Base-by-base conservation (phyloP, 441 rosid species). In the Pelargonium australe region DNA sequence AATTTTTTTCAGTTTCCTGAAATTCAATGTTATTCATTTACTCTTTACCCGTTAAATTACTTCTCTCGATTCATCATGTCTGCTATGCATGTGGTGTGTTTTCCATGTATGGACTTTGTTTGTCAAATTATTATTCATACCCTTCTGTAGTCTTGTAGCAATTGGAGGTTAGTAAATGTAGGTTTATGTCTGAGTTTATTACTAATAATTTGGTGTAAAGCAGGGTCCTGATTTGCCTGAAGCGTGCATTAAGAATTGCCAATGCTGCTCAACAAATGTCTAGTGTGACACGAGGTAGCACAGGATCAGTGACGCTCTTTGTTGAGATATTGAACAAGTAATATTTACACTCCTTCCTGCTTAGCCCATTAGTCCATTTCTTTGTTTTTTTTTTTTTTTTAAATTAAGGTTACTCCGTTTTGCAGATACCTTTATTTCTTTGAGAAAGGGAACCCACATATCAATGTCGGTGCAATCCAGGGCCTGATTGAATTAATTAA, bases 301-400 rank as follows among this genome's bases (percentile, higher is more conserved):
- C 91, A 8, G 97, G 93, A 76, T 86, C 97, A 25, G 91, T 80
- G 23, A 72, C 78, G 0, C 93, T 95, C 72, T 92, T 95, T 80
- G 91, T 95, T 40, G 98, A 95, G 85, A 90, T 95, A 72, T 75
- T 95, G 79, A 95, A 92, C 85, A 95, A 95, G 99, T 92, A 92
- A 71, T 58, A 1, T 5, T 62, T 67, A 53, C 75, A 8, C 53
- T 41, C 70, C 37, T 49, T 7, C 12, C 70, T 51, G 40, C 6
- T 34, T 34, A 34, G 40, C 7, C 40, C 40, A 34, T 31, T 31
- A 3, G 37, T 40, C 53, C 9, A 16, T 31, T 9, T 16, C 11
- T 17, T 65, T 60, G n/a, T 13, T 66, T 7, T 0, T 1, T 2
- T 2, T 31, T 31, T 2, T 31, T 31, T 34, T 34, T 34, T 4